phyloP scores from a whole-genome alignment of 1,284 basidiomycete genomes.

The Termitomyces sp. region DNA sequence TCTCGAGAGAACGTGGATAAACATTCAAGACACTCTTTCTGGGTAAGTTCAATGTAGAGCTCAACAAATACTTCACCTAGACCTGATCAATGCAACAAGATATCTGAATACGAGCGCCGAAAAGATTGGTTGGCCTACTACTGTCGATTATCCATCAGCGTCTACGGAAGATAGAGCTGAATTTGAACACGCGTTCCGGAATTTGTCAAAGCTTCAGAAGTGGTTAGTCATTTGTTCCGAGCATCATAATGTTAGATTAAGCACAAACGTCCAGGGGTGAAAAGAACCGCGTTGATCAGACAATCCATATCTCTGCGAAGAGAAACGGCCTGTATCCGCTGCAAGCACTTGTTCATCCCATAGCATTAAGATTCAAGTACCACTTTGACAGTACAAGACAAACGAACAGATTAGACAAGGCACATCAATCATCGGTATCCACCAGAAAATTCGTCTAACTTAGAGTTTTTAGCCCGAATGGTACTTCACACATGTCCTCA shows the following conservation, averaged over 20 bases:
- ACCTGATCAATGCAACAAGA: conserved; percentile 33
- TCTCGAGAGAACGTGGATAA: conserved; percentile 66
- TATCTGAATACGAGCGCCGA: conserved; percentile 62
- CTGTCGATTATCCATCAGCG: conserved; percentile 57
- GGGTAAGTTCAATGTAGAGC: conserved; percentile 40
- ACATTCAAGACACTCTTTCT: conserved; percentile 63
- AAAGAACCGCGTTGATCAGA: conserved; percentile 33
- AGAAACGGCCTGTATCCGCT: conserved; percentile 71
- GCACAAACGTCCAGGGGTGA: conserved; percentile 39
- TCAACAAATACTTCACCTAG: not conserved
- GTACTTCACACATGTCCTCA: conserved; percentile 90
- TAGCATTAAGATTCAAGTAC: conserved; percentile 88
- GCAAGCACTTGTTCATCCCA: conserved; percentile 80
- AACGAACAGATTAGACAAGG: conserved; percentile 94
- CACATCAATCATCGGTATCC: conserved; percentile 23
- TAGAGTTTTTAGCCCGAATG: conserved; percentile 78
- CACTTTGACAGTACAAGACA: conserved; percentile 87
- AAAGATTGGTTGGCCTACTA: conserved; percentile 76
- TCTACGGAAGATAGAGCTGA: conserved; percentile 45
- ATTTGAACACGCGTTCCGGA: conserved; percentile 73
- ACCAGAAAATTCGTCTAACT: not conserved
- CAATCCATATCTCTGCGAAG: conserved; percentile 21
- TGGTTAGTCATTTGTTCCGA: conserved; percentile 47
- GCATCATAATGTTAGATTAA: conserved; percentile 5
- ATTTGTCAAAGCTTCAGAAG: conserved; percentile 72